phyloP scores from a whole-genome alignment of 805 yeast genomes.

The Monosporozyma siamensis region DNA sequence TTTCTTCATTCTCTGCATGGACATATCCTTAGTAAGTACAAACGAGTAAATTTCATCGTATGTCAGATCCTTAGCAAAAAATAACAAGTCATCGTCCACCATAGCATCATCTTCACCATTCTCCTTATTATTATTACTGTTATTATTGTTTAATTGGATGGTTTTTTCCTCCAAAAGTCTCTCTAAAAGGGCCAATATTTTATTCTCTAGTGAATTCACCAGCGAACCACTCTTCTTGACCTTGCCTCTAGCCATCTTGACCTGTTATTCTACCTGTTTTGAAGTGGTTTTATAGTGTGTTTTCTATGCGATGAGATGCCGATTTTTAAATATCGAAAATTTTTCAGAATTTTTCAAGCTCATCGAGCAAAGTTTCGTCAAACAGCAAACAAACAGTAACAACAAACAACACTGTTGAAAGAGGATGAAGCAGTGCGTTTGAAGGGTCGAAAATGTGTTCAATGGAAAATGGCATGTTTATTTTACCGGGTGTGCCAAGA shows the following conservation, averaged over 20 bases:
- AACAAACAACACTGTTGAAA: no score
- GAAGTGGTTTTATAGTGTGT: not conserved
- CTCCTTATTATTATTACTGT: conserved; percentile 10
- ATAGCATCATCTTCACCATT: conserved; percentile 8
- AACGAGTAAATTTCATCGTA: conserved; percentile 44
- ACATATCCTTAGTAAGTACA: conserved; percentile 56
- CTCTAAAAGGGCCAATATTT: conserved; percentile 46
- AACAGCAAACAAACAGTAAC: not conserved
- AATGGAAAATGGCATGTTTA: no score
- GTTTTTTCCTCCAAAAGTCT: conserved; percentile 53
- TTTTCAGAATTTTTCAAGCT: conserved; percentile 1
- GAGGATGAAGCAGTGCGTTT: no score
- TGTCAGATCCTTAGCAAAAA: conserved; percentile 52
- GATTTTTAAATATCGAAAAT: not conserved
- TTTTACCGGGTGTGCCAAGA: no score
- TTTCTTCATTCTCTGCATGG: conserved; percentile 61
- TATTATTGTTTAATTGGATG: conserved; percentile 18
- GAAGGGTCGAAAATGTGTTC: no score
- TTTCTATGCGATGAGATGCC: not conserved
- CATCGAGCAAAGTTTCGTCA: no score
- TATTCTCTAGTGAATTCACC: conserved; percentile 41
- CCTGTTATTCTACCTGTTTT: not conserved
- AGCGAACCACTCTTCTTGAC: conserved; percentile 17
- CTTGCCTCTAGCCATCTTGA: conserved; percentile 29
- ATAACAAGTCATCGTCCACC: conserved; percentile 32